Conservation (phyloP, 768 basidiomycete genomes). For the Suillus sp. region DNA sequence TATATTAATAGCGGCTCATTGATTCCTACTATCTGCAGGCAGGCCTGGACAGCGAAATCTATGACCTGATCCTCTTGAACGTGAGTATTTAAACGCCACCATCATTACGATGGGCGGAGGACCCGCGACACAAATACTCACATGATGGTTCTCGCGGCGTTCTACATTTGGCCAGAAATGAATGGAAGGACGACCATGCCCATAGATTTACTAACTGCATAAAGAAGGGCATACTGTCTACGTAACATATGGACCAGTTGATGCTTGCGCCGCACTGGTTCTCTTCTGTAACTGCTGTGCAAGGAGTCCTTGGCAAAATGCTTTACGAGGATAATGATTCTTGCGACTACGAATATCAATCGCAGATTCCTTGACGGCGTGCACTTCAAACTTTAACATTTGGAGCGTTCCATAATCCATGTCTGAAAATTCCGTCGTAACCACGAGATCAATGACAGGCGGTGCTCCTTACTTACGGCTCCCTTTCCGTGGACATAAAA, state of each 20-base stretch:
- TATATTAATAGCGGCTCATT: not conserved
- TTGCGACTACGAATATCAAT: constrained; percentile 6
- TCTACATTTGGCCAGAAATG: not conserved
- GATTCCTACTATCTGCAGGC: not conserved
- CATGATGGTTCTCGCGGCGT: constrained; percentile 5
- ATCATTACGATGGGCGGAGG: constrained; percentile 9
- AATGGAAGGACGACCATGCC: not conserved
- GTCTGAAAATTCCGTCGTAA: constrained; percentile 11
- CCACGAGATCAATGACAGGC: constrained; percentile 8
- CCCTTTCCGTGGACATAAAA: constrained; percentile 8
- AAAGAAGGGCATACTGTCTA: constrained; percentile 1
- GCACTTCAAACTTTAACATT: constrained; percentile 9
- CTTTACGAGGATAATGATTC: constrained; percentile 7
- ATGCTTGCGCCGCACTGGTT: not conserved
- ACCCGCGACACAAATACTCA: not conserved
- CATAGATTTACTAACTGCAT: constrained; percentile 3
- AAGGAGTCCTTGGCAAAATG: not conserved
- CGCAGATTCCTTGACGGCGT: constrained; percentile 7
- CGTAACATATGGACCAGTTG: not conserved
- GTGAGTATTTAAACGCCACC: constrained; percentile 33
- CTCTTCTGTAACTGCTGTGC: constrained; percentile 13
- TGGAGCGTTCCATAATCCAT: constrained; percentile 3
- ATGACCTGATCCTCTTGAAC: constrained; percentile 53
- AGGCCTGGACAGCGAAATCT: not conserved
- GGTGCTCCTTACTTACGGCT: constrained; percentile 6